phyloP scores from a whole-genome alignment of 202 grass and related monocot genomes.

The Setaria viridis region DNA sequence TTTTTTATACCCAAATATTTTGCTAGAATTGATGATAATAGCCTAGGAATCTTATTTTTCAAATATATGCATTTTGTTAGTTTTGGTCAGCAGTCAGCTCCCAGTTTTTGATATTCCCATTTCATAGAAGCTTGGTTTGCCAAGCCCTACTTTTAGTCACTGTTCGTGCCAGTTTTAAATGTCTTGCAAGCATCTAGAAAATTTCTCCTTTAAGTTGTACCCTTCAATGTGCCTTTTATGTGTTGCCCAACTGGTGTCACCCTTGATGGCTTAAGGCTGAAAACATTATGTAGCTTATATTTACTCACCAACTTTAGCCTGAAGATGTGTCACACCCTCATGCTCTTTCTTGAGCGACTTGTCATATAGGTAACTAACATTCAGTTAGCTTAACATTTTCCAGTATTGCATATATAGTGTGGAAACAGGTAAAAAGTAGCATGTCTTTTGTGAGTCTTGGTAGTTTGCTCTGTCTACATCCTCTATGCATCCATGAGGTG shows the following conservation, averaged over 20 bases:
- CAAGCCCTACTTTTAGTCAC: background rate
- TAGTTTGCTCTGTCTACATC: background rate
- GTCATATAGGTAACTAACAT: conserved; percentile 1
- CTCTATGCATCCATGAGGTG: background rate
- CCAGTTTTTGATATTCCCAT: background rate
- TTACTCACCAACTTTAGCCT: background rate
- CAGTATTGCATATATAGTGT: background rate
- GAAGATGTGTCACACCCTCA: background rate
- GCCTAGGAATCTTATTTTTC: background rate
- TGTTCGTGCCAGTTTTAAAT: background rate
- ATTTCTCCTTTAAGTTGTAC: background rate
- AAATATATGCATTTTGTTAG: background rate
- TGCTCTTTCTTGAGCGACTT: background rate
- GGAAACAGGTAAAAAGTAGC: background rate
- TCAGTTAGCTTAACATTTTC: background rate
- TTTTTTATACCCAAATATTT: background rate
- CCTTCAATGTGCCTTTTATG: background rate
- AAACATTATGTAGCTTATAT: background rate
- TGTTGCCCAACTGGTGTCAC: background rate
- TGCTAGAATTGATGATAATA: background rate
- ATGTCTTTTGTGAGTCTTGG: background rate
- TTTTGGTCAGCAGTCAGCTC: background rate
- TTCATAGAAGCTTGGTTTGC: background rate
- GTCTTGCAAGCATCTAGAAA: background rate
- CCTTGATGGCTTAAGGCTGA: background rate